Evolutionary conservation across 306 rosid genomes (phyloP).

Genomic region (Cicer chorassanicum): DNA sequence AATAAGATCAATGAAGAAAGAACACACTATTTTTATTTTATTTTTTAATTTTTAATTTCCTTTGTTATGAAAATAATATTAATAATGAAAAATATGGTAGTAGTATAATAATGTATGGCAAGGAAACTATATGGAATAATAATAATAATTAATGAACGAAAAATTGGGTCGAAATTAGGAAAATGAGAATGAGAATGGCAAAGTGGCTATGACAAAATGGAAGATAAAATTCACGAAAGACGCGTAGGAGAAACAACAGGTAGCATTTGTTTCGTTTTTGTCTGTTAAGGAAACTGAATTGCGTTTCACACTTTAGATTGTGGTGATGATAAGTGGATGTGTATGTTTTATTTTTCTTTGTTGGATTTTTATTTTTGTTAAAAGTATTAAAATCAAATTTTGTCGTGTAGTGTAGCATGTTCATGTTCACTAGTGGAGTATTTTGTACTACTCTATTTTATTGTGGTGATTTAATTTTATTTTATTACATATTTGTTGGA

Average conservation of each 20-base stretch:
- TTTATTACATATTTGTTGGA: neutral
- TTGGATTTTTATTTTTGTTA: no score
- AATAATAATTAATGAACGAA: neutral
- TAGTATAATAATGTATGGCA: neutral
- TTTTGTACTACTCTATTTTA: no score
- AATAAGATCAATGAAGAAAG: constrained; percentile 6
- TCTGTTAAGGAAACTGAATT: neutral
- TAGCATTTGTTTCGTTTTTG: constrained; percentile 13
- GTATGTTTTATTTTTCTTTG: no score
- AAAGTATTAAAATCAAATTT: no score
- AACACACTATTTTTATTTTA: neutral
- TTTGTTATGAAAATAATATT: neutral
- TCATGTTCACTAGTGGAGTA: no score
- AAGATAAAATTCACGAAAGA: neutral
- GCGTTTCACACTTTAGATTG: no score
- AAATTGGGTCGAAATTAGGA: neutral
- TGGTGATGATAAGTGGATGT: no score
- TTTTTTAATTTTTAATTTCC: no score
- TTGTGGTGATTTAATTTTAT: no score
- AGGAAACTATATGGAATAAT: no score
- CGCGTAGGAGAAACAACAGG: constrained; percentile 45
- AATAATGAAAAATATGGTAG: neutral
- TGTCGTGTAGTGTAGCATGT: no score
- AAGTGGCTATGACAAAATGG: neutral
- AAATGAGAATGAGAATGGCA: neutral